A percentile compares a stretch with the other conserved stretches of the same genome.
Conservation (phyloP, 441 rosid genomes). For the Aquilaria agallochum region DNA sequence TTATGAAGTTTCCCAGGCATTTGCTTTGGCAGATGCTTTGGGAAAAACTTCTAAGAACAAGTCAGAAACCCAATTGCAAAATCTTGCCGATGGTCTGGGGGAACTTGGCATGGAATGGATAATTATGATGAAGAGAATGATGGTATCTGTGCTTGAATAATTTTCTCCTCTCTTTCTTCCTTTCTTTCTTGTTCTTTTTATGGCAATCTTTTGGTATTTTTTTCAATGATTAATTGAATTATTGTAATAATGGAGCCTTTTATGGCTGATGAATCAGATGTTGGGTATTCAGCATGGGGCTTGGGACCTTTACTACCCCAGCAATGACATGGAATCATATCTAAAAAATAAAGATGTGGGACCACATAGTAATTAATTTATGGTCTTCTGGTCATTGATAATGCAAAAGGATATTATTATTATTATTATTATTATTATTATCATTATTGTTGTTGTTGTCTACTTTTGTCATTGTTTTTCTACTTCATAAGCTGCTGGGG, state of each 20-base stretch:
- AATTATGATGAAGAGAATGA: slow-evolving; percentile 87
- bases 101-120: slow-evolving; percentile 75
- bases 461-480: slow-evolving; percentile 62
- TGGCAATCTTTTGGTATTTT: not conserved
- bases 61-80: slow-evolving; percentile 36
- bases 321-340: slow-evolving; percentile 84
- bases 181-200: slow-evolving; percentile 11
- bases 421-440: no score
- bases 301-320: slow-evolving; percentile 80
- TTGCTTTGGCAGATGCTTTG: slow-evolving; percentile 70
- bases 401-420: no score
- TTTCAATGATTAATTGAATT: not conserved
- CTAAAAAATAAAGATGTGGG: slow-evolving; percentile 61
- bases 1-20: slow-evolving; percentile 53
- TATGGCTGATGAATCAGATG: slow-evolving; percentile 24
- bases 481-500: slow-evolving; percentile 42
- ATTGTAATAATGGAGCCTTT: no score
- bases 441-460: not conserved
- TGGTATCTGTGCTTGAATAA: slow-evolving; percentile 30
- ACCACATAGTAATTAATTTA: not conserved
- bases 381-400: no score
- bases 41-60: slow-evolving; percentile 46
- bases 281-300: slow-evolving; percentile 68
- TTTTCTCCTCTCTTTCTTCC: not conserved
- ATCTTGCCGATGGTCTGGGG: slow-evolving; percentile 54